Percentiles rank a stretch among this genome's conserved stretches.
Evolutionary conservation across 2,329 filamentous ascomycete genomes (phyloP).

Genomic region (Neonectria punicea): DNA sequence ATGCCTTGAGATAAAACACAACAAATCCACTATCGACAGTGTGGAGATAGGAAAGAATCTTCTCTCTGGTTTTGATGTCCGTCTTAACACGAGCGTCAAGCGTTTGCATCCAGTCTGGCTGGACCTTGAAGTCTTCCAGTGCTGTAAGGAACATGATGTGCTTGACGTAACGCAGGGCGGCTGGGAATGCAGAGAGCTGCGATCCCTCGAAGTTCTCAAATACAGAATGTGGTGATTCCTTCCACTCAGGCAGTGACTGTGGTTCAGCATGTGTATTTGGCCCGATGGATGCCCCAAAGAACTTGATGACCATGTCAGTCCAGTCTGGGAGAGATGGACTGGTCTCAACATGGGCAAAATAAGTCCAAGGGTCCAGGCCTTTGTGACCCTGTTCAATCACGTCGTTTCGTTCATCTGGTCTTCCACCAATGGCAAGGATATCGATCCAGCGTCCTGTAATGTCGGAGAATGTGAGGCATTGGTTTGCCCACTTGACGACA

Average conservation of each 20-base stretch:
- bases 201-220: slow-evolving; percentile 61
- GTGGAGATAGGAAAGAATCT: slow-evolving; percentile 65
- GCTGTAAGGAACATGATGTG: slow-evolving; percentile 63
- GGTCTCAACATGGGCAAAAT: slow-evolving; percentile 56
- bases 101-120: slow-evolving; percentile 86
- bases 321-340: slow-evolving; percentile 60
- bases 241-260: slow-evolving; percentile 40
- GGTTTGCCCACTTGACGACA: slow-evolving; percentile 88
- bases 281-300: slow-evolving; percentile 57
- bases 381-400: slow-evolving; percentile 90
- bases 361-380: slow-evolving; percentile 78
- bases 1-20: slow-evolving; percentile 60
- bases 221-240: slow-evolving; percentile 26
- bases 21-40: slow-evolving; percentile 52
- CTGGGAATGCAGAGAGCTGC: slow-evolving; percentile 67
- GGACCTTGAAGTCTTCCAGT: slow-evolving; percentile 64
- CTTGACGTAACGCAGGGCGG: slow-evolving; percentile 76
- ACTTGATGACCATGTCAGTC: slow-evolving; percentile 60
- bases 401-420: slow-evolving; percentile 77
- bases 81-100: slow-evolving; percentile 78
- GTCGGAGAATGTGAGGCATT: slow-evolving; percentile 83
- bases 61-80: slow-evolving; percentile 71
- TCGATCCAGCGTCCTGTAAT: slow-evolving; percentile 87
- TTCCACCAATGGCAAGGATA: slow-evolving; percentile 79
- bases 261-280: slow-evolving; percentile 48